A percentile compares a stretch with the other conserved stretches of the same genome.
phyloP scores from a whole-genome alignment of 768 basidiomycete species.

The Phlegmacium glaucopus region DNA sequence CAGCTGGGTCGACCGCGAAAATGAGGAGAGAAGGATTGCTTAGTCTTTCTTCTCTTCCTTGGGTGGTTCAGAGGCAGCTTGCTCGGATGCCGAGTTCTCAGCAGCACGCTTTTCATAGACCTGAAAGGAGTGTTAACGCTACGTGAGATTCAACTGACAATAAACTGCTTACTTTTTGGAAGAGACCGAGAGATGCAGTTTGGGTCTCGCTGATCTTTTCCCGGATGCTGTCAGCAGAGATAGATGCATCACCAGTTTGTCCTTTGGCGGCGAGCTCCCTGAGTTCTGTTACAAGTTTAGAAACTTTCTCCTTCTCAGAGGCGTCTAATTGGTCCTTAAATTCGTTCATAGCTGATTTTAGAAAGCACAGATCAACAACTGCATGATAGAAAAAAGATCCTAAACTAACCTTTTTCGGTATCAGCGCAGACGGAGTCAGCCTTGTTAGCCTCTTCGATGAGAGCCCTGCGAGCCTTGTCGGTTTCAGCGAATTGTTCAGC shows the following conservation, averaged over 20 bases:
- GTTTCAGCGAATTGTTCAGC: constrained; percentile 92
- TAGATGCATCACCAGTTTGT: constrained; percentile 74
- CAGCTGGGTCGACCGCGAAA: constrained; percentile 6
- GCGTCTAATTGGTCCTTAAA: constrained; percentile 97
- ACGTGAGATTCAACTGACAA: not conserved
- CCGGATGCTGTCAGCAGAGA: constrained; percentile 85
- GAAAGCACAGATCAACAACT: not conserved
- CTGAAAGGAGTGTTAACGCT: constrained; percentile 16
- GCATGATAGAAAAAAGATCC: not conserved
- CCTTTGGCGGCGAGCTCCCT: constrained; percentile 89
- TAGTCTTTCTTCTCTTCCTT: constrained; percentile 89
- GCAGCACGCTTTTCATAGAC: constrained; percentile 90
- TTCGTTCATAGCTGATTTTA: constrained; percentile 77
- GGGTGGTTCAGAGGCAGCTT: constrained; percentile 37
- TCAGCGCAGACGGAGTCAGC: constrained; percentile 92
- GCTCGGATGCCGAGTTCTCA: constrained; percentile 52
- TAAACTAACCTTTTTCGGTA: constrained; percentile 83
- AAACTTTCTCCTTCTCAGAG: constrained; percentile 91
- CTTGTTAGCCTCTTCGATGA: constrained; percentile 97
- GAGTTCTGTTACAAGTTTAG: constrained; percentile 81
- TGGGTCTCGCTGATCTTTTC: constrained; percentile 94
- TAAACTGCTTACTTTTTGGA: constrained; percentile 71
- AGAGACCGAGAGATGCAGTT: constrained; percentile 90
- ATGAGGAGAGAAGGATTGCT: constrained; percentile 17
- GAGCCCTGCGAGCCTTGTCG: constrained; percentile 80